These are phyloP conservation scores for Annulohypoxylon stygium DNA, from an alignment of 495 filamentous ascomycete genomes.

Conservation along the genomic window DNA sequence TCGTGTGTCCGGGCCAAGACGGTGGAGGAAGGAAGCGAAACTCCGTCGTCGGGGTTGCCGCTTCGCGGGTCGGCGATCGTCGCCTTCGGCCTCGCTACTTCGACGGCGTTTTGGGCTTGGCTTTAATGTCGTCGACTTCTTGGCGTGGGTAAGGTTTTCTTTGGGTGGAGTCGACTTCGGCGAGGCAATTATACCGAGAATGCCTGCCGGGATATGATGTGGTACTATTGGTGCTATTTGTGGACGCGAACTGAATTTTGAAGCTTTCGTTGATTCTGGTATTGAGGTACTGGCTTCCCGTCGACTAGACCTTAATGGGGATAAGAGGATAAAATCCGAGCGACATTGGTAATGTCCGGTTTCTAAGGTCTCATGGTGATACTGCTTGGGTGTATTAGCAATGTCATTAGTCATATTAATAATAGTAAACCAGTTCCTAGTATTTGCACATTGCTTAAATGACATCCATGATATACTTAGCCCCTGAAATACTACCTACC, in stretches of 20 bases:
- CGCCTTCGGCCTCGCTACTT: slow-evolving; percentile 2
- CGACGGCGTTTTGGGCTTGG: not conserved
- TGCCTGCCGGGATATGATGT: not conserved
- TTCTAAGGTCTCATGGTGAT: not conserved
- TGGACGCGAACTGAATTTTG: not conserved
- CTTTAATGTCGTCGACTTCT: not conserved
- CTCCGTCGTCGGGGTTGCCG: slow-evolving; percentile 23
- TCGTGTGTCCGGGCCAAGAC: slow-evolving; percentile 41
- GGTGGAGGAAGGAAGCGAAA: slow-evolving; percentile 21
- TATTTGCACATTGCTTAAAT: not conserved
- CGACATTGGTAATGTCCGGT: not conserved
- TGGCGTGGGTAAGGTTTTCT: not conserved
- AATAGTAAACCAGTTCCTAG: not conserved
- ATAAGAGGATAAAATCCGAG: not conserved
- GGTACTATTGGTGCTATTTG: not conserved
- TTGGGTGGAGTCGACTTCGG: not conserved
- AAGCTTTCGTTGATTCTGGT: not conserved
- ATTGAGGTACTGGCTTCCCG: not conserved
- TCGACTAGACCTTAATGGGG: not conserved
- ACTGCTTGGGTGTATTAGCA: not conserved
- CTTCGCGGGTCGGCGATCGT: not conserved
- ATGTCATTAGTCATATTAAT: not conserved
- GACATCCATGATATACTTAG: not conserved
- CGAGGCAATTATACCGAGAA: not conserved
- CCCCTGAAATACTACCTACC: not conserved